These are phyloP conservation scores for Citrullus mucosospermus DNA, from an alignment of 306 rosid genomes.

Conservation along the genomic window DNA sequence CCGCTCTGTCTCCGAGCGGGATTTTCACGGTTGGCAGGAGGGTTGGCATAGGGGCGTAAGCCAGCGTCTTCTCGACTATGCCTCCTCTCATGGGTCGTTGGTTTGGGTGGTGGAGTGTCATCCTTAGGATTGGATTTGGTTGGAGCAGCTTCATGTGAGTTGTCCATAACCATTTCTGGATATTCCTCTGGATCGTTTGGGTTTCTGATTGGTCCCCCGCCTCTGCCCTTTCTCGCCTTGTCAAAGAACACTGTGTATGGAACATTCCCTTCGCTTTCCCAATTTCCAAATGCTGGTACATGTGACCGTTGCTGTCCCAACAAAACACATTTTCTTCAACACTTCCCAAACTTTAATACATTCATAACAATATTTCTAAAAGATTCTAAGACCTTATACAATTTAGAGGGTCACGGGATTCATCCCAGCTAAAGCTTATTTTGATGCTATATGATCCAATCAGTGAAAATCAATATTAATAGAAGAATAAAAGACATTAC, in stretches of 20 bases:
- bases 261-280: constrained; percentile 76
- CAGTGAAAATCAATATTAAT: too few relatives aligned
- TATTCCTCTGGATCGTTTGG: constrained; percentile 84
- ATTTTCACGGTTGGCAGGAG: constrained; percentile 49
- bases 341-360: not conserved
- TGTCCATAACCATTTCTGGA: constrained; percentile 25
- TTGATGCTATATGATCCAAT: too few relatives aligned
- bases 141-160: constrained; percentile 31
- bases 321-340: not conserved
- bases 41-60: constrained; percentile 33
- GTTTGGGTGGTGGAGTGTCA: constrained; percentile 20
- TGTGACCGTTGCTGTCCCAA: constrained; percentile 52
- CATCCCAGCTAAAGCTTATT: too few relatives aligned
- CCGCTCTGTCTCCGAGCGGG: constrained; percentile 27
- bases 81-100: constrained; percentile 25
- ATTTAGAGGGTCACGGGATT: too few relatives aligned
- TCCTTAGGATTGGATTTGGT: constrained; percentile 14
- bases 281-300: constrained; percentile 84
- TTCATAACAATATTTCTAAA: too few relatives aligned
- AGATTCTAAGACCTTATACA: too few relatives aligned
- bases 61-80: constrained; percentile 51
- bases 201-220: constrained; percentile 55
- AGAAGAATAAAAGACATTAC: too few relatives aligned
- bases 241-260: constrained; percentile 88
- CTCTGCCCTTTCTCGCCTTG: constrained; percentile 75